Conservation (phyloP, 192 early-diverging fungal genomes). For the Coemansia asiatica region DNA sequence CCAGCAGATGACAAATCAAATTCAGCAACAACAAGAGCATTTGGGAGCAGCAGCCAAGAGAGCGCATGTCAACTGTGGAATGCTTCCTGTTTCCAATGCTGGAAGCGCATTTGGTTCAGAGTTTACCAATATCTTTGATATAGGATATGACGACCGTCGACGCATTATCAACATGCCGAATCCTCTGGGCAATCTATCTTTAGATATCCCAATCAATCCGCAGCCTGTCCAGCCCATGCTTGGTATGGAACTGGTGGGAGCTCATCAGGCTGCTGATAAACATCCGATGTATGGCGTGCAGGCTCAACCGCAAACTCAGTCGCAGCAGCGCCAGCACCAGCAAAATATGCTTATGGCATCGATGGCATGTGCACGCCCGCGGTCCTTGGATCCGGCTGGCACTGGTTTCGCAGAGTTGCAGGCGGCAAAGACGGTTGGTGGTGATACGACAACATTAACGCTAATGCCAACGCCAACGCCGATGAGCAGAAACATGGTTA, state of each 20-base stretch:
- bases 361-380: background rate
- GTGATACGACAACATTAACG: background rate
- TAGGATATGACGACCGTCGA: conserved; percentile 34
- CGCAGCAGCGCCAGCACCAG: no score
- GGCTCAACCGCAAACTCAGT: background rate
- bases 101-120: background rate
- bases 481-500: background rate
- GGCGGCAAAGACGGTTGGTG: background rate
- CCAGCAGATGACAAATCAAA: no score
- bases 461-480: background rate
- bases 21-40: background rate
- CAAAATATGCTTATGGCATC: background rate
- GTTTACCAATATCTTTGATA: conserved; percentile 35
- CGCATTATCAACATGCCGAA: conserved; percentile 55
- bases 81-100: background rate
- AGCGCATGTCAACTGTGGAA: background rate
- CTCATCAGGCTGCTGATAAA: conserved; percentile 3
- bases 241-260: conserved; percentile 1
- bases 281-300: background rate
- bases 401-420: background rate
- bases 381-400: background rate
- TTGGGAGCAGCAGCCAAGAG: background rate
- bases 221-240: conserved; percentile 21
- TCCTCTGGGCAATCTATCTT: conserved; percentile 45
- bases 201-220: conserved; percentile 45